Evolutionary conservation across 441 rosid species (phyloP), one percentile per base, ranked within the genome.

Genomic region (Gossypium schwendimanii): DNA sequence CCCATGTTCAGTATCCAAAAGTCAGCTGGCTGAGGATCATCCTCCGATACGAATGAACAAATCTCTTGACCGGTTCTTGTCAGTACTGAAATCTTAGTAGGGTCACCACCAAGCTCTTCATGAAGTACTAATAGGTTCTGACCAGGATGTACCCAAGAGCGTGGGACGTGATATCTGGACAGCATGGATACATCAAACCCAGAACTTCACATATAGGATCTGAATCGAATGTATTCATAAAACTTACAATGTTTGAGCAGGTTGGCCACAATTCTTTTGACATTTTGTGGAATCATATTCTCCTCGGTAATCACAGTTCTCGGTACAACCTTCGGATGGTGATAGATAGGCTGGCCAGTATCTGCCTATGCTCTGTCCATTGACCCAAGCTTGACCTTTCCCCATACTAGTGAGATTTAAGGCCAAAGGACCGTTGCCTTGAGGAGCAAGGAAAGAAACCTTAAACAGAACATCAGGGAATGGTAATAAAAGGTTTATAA

Each of bases 331-430:
- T 0, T 72, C 75, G 28, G 82, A 4, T 2, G 88, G 87, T 10
- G 94, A 81, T 41, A 79, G 87, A 82, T 87, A 65, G 55, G 57
- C 70, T 80, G 15, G 81, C 92, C 94, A 89, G 76, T 89, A 87
- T 55, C 88, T 81, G 18, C 94, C 92, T 14, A 86, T 83, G 77
- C 85, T 81, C 50, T 84, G 82, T 15, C 90, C 90, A 10, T 89
- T 87, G 26, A 89, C 81, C 94, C 94, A 89, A 21, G 90, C 94
- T 79, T 87, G 87, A 63, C 94, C 90, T 76, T 89, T 89, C 44
- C 92, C 89, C 92, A 89, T 87, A 81, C 86, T 75, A 50, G 86
- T 24, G 21, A 89, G 89, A 66, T 89, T 84, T 23, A 89, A 75
- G 41, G 85, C 89, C 60, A 87, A 55, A 8, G 92, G 90, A 6